phyloP scores from a whole-genome alignment of 1,139 yeast species.

The Yamadazyma oceani region DNA sequence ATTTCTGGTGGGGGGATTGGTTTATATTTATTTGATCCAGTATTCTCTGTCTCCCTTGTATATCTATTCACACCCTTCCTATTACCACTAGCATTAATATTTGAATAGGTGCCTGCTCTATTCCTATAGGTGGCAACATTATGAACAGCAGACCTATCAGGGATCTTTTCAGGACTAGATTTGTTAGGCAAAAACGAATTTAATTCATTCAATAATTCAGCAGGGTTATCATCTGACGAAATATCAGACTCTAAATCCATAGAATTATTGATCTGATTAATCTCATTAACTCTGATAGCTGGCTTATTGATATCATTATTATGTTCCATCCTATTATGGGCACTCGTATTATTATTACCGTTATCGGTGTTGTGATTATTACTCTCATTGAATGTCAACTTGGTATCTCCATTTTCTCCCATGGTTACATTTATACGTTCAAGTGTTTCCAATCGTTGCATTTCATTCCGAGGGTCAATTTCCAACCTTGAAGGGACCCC shows the following conservation, averaged over 20 bases:
- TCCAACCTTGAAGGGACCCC: constrained; percentile 15
- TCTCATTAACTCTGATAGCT: constrained; percentile 1
- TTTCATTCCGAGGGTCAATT: constrained; percentile 9
- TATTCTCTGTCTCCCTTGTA: no score
- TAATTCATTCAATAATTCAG: constrained; percentile 23
- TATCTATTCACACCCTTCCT: not conserved
- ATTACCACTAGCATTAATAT: not conserved
- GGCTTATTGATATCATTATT: constrained; percentile 1
- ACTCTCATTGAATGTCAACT: constrained; percentile 4
- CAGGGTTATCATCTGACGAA: constrained; percentile 19
- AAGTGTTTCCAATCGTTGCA: constrained; percentile 16
- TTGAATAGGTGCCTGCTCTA: constrained; percentile 1
- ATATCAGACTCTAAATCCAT: constrained; percentile 16
- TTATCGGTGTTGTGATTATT: not conserved
- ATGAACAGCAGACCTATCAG: not conserved
- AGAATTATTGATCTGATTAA: constrained; percentile 8
- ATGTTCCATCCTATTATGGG: no score
- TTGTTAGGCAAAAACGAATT: constrained; percentile 18
- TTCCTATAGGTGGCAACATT: not conserved
- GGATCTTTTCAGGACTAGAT: not conserved
- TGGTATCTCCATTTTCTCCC: constrained; percentile 8
- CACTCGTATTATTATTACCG: not conserved
- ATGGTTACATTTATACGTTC: constrained; percentile 21
- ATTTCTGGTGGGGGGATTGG: constrained; percentile 5
- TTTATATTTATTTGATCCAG: no score